Conservation (phyloP, 192 early-diverging fungal species). For the Backusella morwellensis region DNA sequence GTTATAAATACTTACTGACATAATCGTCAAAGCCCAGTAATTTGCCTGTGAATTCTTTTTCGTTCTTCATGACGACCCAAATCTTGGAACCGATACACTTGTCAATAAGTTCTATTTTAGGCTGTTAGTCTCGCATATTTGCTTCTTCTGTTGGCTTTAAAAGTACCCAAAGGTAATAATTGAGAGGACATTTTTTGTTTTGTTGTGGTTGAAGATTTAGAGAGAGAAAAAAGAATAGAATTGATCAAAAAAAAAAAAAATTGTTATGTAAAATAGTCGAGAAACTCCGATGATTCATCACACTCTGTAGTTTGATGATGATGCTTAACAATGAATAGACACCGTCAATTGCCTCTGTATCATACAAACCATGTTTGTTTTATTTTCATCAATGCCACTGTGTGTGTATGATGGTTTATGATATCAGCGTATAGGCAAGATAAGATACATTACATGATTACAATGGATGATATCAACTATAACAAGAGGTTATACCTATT, state of each 20-base stretch:
- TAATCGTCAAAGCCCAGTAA: conserved; percentile 98
- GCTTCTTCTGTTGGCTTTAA: background rate
- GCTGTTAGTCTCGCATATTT: too few relatives aligned
- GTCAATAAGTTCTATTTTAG: conserved; percentile 86
- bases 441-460: too few relatives aligned
- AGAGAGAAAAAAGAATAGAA: too few relatives aligned
- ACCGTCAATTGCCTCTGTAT: background rate
- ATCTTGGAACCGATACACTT: conserved; percentile 97
- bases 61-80: conserved; percentile 97
- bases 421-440: too few relatives aligned
- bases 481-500: too few relatives aligned
- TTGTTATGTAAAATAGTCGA: background rate
- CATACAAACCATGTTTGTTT: background rate
- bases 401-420: too few relatives aligned
- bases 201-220: background rate
- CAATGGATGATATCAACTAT: too few relatives aligned
- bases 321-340: too few relatives aligned
- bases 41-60: conserved; percentile 96
- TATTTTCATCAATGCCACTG: background rate
- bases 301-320: too few relatives aligned
- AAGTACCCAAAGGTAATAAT: conserved; percentile 33
- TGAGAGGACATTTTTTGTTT: conserved; percentile 22
- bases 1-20: conserved; percentile 60
- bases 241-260: background rate
- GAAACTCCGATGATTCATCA: background rate